These are phyloP conservation scores for Ophiorrhiza pumila DNA, from an alignment of 257 asterid species.

Conservation along the genomic window DNA sequence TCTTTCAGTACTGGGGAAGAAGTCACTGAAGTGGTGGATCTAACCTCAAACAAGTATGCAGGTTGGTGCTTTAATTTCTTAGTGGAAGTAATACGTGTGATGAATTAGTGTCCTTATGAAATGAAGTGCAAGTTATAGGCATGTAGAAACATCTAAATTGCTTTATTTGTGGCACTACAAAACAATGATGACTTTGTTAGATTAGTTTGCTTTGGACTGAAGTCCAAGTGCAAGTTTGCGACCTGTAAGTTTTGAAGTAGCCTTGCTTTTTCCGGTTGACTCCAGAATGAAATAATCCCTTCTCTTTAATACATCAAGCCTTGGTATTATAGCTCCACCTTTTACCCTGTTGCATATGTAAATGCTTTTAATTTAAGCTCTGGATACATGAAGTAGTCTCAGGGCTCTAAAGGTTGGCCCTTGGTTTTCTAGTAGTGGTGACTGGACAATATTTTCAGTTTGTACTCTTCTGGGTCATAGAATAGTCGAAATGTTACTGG, in stretches of 20 bases:
- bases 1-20: slow-evolving; percentile 87
- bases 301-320: neutral
- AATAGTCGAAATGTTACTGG: neutral
- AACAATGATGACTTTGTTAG: neutral
- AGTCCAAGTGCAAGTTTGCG: neutral
- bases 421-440: neutral
- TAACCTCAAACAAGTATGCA: slow-evolving; percentile 94
- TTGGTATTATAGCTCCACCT: neutral
- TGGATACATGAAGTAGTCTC: neutral
- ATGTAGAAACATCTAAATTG: neutral
- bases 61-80: slow-evolving; percentile 30
- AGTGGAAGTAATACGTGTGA: neutral
- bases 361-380: neutral
- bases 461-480: neutral
- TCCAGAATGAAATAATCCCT: neutral
- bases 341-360: neutral
- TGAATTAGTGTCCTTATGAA: neutral
- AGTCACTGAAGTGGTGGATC: slow-evolving; percentile 77
- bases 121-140: neutral
- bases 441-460: neutral
- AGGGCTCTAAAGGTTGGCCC: neutral
- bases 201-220: neutral
- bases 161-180: neutral
- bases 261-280: neutral
- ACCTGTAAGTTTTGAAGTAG: no score